phyloP scores from a whole-genome alignment of 345 rosid genomes.

The Turritis glabra region DNA sequence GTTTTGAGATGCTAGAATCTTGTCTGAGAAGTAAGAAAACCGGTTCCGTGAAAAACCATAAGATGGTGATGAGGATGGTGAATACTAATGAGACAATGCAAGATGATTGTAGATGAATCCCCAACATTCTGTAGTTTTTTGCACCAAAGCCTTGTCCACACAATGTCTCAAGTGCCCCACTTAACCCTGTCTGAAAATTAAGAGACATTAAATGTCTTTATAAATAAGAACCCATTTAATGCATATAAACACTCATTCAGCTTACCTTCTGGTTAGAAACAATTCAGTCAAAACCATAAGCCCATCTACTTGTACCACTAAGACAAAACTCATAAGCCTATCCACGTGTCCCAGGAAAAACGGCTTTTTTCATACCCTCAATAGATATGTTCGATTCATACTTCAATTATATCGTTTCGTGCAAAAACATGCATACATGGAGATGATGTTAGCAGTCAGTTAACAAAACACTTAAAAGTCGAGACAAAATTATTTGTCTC shows the following conservation, averaged over 20 bases:
- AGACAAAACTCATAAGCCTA: no score
- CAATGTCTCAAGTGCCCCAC: slow-evolving; percentile 84
- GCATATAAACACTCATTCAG: neutral
- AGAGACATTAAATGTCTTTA: neutral
- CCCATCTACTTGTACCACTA: no score
- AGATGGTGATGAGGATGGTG: slow-evolving; percentile 51
- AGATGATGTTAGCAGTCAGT: no score
- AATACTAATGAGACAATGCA: slow-evolving; percentile 56
- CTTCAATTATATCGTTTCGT: no score
- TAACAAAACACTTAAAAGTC: no score
- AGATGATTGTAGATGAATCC: slow-evolving; percentile 73
- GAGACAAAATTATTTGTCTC: no score
- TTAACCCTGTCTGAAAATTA: slow-evolving; percentile 53
- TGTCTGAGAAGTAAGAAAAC: slow-evolving; percentile 54
- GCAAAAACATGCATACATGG: no score
- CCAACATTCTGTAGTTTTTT: slow-evolving; percentile 56
- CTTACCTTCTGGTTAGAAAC: neutral
- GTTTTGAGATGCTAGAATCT: slow-evolving; percentile 52
- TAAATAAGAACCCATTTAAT: neutral
- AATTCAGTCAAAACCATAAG: neutral
- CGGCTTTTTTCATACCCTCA: no score
- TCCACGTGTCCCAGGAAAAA: no score
- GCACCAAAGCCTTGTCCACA: slow-evolving; percentile 95
- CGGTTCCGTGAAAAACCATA: slow-evolving; percentile 60
- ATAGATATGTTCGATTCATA: no score